A percentile compares a stretch with the other conserved stretches of the same genome.
These are phyloP conservation scores for Cicer chorassanicum DNA, from an alignment of 306 rosid genomes.

Conservation along the genomic window DNA sequence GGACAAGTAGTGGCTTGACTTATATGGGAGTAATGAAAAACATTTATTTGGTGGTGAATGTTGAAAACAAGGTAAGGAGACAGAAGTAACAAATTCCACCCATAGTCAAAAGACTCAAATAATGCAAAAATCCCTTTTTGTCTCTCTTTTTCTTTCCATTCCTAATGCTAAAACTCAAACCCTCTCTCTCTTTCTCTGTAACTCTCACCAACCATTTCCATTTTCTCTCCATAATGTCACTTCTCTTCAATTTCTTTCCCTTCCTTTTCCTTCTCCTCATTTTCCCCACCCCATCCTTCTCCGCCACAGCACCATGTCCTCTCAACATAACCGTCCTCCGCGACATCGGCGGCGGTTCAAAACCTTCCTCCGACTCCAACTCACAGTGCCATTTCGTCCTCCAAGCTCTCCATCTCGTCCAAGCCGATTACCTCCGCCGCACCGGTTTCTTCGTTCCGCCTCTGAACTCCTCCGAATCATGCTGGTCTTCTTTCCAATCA, in stretches of 20 bases:
- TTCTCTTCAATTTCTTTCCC: not conserved
- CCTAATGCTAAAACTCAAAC: no score
- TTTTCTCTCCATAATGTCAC: conserved; percentile 36
- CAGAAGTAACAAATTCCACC: no score
- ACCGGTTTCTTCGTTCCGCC: conserved; percentile 58
- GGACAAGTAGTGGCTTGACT: no score
- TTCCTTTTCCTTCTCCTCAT: conserved; percentile 29
- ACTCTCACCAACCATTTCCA: no score
- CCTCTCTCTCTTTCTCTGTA: no score
- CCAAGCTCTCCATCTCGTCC: conserved; percentile 70
- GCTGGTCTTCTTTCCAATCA: conserved; percentile 44
- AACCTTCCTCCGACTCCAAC: conserved; percentile 25
- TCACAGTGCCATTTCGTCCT: conserved; percentile 60
- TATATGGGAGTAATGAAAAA: no score
- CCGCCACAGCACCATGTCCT: conserved; percentile 59
- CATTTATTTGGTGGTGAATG: no score
- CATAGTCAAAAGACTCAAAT: no score
- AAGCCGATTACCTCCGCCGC: conserved; percentile 65
- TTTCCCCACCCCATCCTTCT: conserved; percentile 3
- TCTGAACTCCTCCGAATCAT: conserved; percentile 40
- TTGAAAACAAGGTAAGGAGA: no score
- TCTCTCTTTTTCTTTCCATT: no score
- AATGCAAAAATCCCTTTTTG: no score
- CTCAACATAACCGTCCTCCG: conserved; percentile 74
- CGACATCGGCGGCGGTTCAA: conserved; percentile 38